These are phyloP conservation scores for Davidsoniella virescens DNA, from an alignment of 2,329 filamentous ascomycete species.

Conservation along the genomic window DNA sequence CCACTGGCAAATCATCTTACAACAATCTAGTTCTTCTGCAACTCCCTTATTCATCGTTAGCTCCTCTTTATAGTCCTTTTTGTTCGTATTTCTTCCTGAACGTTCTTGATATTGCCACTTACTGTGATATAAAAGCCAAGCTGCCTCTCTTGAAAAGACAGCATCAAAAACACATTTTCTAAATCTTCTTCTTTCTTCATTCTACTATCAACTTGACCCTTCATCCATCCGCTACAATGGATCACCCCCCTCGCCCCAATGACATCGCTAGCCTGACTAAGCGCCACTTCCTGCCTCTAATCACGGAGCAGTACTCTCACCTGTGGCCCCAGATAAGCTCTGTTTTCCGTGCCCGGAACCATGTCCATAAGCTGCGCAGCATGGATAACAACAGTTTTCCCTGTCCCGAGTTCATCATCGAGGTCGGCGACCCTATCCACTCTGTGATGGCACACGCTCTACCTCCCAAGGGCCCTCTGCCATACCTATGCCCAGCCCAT, in stretches of 20 bases:
- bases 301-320: constrained; percentile 38
- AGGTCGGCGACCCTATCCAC: constrained; percentile 41
- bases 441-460: constrained; percentile 40
- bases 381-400: not conserved
- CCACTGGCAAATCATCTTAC: too few relatives aligned
- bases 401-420: constrained; percentile 34
- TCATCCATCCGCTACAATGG: not conserved
- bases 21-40: too few relatives aligned
- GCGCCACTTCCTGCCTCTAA: constrained; percentile 44
- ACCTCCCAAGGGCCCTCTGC: constrained; percentile 31
- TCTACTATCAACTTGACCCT: not conserved
- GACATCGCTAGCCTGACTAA: constrained; percentile 8
- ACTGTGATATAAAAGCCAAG: not conserved
- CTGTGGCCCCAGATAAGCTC: constrained; percentile 42
- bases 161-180: not conserved
- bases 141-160: not conserved
- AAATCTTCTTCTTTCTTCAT: not conserved
- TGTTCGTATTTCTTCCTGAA: too few relatives aligned
- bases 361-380: constrained; percentile 20
- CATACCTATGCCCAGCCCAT: constrained; percentile 59
- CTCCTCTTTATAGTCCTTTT: too few relatives aligned
- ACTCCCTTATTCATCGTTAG: too few relatives aligned
- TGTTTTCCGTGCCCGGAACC: constrained; percentile 34
- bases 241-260: constrained; percentile 10
- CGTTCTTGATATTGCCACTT: too few relatives aligned